Evolutionary conservation across 2,329 filamentous ascomycete species (phyloP).

Genomic region (Drechslera avenae): DNA sequence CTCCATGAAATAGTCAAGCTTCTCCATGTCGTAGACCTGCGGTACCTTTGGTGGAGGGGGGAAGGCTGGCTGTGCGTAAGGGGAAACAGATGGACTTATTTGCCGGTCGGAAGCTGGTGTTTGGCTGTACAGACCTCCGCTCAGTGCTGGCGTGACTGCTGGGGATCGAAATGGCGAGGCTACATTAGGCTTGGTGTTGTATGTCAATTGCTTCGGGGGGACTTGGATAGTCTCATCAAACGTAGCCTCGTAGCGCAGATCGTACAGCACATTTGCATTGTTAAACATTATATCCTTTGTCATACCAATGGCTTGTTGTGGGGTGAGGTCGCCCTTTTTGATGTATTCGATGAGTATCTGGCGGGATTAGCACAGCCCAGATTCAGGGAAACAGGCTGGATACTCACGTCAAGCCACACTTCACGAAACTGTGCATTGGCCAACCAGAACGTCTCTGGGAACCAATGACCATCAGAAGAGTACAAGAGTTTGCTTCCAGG

Average conservation of each 20-base stretch:
- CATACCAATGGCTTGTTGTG: constrained; percentile 66
- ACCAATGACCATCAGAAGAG: constrained; percentile 80
- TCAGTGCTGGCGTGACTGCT: constrained; percentile 14
- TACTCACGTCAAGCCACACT: constrained; percentile 66
- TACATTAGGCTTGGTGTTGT: constrained; percentile 27
- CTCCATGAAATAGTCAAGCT: constrained; percentile 56
- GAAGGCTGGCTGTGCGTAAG: constrained; percentile 27
- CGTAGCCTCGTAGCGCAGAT: constrained; percentile 56
- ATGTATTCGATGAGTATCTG: constrained; percentile 72
- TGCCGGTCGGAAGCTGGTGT: constrained; percentile 5
- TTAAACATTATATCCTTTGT: constrained; percentile 73
- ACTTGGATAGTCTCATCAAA: constrained; percentile 35
- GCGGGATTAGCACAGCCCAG: constrained; percentile 4
- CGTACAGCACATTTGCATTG: constrained; percentile 78
- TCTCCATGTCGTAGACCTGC: constrained; percentile 45
- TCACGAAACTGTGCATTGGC: constrained; percentile 74
- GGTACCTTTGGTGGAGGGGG: constrained; percentile 38
- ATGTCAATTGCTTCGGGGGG: constrained; percentile 31
- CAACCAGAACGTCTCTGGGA: constrained; percentile 77
- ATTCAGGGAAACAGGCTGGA: not conserved
- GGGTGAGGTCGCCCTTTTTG: constrained; percentile 64
- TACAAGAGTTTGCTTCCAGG: constrained; percentile 77
- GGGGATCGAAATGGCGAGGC: constrained; percentile 19
- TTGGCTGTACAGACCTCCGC: constrained; percentile 8
- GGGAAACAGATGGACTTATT: constrained; percentile 17